Conservation (phyloP, 2,329 filamentous ascomycete genomes). For the Ciborinia camelliae region DNA sequence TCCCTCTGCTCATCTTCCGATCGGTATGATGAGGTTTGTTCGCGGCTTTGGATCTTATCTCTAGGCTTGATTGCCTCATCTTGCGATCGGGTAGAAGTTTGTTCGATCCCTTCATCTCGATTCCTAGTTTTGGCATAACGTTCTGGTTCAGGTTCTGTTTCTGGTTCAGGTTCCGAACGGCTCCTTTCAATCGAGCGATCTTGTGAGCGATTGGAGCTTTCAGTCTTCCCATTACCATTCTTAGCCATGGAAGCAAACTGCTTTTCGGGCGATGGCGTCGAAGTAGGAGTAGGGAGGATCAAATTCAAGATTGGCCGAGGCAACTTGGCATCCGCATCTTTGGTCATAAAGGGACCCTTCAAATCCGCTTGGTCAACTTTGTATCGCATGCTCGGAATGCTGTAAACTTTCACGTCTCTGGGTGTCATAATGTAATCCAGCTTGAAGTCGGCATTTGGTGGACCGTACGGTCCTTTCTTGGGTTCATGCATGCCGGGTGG, state of each 20-base stretch:
- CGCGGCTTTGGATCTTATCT: not conserved
- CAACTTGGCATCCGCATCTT: constrained; percentile 31
- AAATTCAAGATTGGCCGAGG: constrained; percentile 56
- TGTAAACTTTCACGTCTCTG: constrained; percentile 44
- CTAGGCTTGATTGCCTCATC: not conserved
- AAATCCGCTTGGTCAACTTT: constrained; percentile 41
- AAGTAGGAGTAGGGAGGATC: constrained; percentile 56
- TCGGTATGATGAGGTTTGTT: not conserved
- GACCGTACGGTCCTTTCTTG: constrained; percentile 51
- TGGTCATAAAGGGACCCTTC: constrained; percentile 23
- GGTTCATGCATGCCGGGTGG: constrained; percentile 51
- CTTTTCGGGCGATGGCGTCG: constrained; percentile 49
- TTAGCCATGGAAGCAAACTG: constrained; percentile 30
- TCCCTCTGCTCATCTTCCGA: not conserved
- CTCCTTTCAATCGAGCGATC: constrained; percentile 7
- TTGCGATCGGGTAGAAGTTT: not conserved
- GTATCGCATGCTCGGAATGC: constrained; percentile 29
- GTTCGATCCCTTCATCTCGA: not conserved
- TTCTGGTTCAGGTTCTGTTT: not conserved
- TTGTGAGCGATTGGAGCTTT: constrained; percentile 20
- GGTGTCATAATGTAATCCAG: constrained; percentile 59
- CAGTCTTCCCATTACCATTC: constrained; percentile 18
- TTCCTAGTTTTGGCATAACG: not conserved
- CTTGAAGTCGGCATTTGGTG: constrained; percentile 60
- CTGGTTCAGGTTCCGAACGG: not conserved